Evolutionary conservation across 2,329 filamentous ascomycete genomes (phyloP).

Genomic region (Trichoderma lentiforme): DNA sequence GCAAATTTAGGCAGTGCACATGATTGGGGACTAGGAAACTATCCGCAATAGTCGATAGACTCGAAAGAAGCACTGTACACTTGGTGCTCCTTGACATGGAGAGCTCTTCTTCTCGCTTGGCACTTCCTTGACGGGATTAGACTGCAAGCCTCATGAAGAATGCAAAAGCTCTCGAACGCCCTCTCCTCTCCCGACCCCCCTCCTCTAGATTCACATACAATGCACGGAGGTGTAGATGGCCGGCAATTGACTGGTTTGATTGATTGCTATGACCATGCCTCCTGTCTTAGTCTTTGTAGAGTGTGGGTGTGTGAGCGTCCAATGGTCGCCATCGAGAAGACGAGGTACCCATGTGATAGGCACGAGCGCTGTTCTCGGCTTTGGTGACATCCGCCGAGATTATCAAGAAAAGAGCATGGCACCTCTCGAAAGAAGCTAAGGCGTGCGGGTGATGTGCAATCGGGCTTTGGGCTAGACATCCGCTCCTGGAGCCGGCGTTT

Average conservation of each 20-base stretch:
- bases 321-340: neutral
- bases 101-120: conserved; percentile 5
- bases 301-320: neutral
- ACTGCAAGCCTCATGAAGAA: neutral
- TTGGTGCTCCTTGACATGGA: neutral
- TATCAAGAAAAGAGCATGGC: neutral
- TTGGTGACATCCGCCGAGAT: neutral
- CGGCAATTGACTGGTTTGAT: neutral
- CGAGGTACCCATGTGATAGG: neutral
- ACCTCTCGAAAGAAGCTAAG: neutral
- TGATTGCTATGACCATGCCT: neutral
- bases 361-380: neutral
- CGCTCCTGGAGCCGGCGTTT: neutral
- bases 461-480: neutral
- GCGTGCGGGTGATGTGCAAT: neutral
- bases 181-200: neutral
- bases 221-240: neutral
- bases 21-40: neutral
- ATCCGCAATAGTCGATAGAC: neutral
- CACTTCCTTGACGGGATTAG: conserved; percentile 11
- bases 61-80: neutral
- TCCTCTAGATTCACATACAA: neutral
- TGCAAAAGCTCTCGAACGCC: neutral
- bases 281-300: neutral
- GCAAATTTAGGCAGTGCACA: neutral